A percentile compares a stretch with the other conserved stretches of the same genome.
These are phyloP conservation scores for Fragilariopsis cylindrus DNA, from an alignment of 108 stramenopile species.

Conservation along the genomic window DNA sequence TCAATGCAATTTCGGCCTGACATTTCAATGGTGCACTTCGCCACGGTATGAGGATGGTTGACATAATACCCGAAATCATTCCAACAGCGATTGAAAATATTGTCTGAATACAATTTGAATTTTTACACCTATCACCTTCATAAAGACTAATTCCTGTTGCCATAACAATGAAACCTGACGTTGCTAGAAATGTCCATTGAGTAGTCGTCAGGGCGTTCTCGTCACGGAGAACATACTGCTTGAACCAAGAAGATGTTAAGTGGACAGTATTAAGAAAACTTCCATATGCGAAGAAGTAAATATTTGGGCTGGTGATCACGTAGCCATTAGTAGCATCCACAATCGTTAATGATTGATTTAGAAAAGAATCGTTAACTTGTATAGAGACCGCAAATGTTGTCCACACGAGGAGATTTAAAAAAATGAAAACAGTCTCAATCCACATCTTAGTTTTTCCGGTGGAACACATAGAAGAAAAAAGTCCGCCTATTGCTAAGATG, in stretches of 20 bases:
- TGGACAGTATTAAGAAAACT: not conserved
- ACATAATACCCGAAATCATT: not conserved
- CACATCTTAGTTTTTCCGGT: not conserved
- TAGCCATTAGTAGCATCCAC: too few species aligned
- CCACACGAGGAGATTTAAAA: conserved; percentile 2
- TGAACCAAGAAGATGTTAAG: conserved; percentile 11
- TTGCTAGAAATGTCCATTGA: conserved; percentile 9
- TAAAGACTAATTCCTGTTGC: not conserved
- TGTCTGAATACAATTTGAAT: conserved; percentile 1
- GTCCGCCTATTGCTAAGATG: not conserved
- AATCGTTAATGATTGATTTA: too few species aligned
- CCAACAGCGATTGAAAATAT: not conserved
- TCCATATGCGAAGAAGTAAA: conserved; percentile 8
- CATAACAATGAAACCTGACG: conserved; percentile 3
- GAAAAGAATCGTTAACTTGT: too few species aligned
- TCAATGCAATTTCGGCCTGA: not conserved
- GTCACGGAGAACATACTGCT: conserved; percentile 1
- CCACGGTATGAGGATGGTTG: not conserved
- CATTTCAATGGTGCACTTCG: not conserved
- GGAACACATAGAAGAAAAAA: not conserved
- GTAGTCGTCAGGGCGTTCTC: conserved; percentile 8
- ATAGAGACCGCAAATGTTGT: not conserved
- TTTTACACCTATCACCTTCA: not conserved
- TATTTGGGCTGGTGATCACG: not conserved
- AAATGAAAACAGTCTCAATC: conserved; percentile 1